A percentile compares a stretch with the other conserved stretches of the same genome.
phyloP scores from a whole-genome alignment of 345 rosid species.

The Lepidium didymum region DNA sequence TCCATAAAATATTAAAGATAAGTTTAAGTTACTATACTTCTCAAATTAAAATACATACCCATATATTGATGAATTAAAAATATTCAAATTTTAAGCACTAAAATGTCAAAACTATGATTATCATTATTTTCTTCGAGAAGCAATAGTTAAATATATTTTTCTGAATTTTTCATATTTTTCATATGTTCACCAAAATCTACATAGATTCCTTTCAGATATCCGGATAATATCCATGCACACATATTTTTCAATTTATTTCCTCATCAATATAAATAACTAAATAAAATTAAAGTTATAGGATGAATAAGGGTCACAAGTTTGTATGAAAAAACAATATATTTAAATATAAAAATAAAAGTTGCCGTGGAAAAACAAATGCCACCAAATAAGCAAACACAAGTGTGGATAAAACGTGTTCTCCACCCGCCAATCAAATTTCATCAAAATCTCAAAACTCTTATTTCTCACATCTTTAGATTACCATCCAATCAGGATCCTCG shows the following conservation, averaged over 20 bases:
- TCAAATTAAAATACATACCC: no score
- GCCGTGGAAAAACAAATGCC: constrained; percentile 19
- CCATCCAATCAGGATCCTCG: not conserved
- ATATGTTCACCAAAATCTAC: not conserved
- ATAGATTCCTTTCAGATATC: constrained; percentile 18
- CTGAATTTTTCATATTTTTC: not conserved
- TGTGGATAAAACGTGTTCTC: constrained; percentile 60
- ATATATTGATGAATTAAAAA: not conserved
- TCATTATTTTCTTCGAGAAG: not conserved
- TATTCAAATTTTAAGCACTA: not conserved
- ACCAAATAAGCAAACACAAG: constrained; percentile 21
- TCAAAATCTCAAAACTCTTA: constrained; percentile 14
- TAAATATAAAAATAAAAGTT: not conserved
- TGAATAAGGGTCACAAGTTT: constrained; percentile 4
- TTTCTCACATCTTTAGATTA: not conserved
- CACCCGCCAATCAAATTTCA: constrained; percentile 55
- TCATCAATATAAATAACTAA: not conserved
- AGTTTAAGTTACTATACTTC: no score
- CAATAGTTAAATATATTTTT: not conserved
- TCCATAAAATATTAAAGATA: no score
- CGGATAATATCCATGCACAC: not conserved
- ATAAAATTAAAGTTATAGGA: not conserved
- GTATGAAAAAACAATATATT: not conserved
- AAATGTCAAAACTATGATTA: not conserved
- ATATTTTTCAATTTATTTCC: not conserved